Conservation (phyloP, 169 alveolate species). For the Theileria annulata region DNA sequence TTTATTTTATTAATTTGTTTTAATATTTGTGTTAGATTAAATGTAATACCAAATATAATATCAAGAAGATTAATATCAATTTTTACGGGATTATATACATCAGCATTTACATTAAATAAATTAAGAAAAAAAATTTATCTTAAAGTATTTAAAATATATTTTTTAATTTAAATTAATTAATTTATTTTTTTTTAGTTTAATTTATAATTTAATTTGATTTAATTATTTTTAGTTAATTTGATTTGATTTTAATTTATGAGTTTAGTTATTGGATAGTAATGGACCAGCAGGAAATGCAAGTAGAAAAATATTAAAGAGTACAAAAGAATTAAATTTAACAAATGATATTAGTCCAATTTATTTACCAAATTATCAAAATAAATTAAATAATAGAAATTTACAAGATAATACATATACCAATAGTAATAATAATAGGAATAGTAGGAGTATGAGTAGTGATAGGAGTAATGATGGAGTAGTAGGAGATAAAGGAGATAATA, state of each 20-base stretch:
- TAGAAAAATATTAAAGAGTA: slow-evolving; percentile 17
- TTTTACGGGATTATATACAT: slow-evolving; percentile 25
- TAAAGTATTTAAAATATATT: slow-evolving; percentile 1
- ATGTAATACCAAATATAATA: background rate
- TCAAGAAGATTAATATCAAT: slow-evolving; percentile 25
- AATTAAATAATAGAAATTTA: no score
- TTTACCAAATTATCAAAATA: background rate
- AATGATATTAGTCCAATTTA: background rate
- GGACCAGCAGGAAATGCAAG: slow-evolving; percentile 46
- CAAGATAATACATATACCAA: background rate
- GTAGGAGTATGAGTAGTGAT: background rate
- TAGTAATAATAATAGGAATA: no score
- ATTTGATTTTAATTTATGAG: no score
- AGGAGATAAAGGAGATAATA: background rate
- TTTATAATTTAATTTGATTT: no score
- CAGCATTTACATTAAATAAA: slow-evolving; percentile 28
- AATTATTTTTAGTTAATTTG: no score
- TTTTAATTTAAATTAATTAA: background rate
- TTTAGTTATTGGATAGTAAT: slow-evolving; percentile 28
- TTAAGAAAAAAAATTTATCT: slow-evolving; percentile 27
- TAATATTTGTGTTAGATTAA: background rate
- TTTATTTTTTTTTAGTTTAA: background rate
- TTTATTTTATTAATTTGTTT: background rate
- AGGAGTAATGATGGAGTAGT: background rate
- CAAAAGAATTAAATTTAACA: background rate